Evolutionary conservation across 2,329 filamentous ascomycete species (phyloP).

Genomic region (Fusarium marasasianum): DNA sequence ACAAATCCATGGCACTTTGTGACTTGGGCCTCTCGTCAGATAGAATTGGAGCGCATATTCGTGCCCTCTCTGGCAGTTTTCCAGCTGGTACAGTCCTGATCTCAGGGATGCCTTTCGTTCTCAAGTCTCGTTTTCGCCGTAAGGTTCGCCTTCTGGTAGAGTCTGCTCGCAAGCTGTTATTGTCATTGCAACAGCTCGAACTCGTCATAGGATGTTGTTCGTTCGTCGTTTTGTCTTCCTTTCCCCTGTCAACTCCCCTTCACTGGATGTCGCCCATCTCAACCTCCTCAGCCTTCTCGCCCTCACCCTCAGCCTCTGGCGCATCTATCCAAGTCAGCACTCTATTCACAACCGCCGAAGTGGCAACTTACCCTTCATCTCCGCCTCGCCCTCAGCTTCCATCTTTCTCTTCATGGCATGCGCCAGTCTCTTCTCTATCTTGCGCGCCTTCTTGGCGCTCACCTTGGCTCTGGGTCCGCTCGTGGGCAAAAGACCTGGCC

Average conservation of each 20-base stretch:
- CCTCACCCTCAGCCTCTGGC: slow-evolving; percentile 29
- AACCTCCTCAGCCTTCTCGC: slow-evolving; percentile 37
- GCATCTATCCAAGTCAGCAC: slow-evolving; percentile 32
- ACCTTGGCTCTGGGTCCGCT: slow-evolving; percentile 62
- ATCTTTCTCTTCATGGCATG: slow-evolving; percentile 63
- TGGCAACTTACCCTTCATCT: slow-evolving; percentile 55
- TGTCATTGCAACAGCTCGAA: not conserved
- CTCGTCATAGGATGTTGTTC: not conserved
- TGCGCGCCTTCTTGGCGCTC: slow-evolving; percentile 65
- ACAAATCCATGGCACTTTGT: too few relatives aligned
- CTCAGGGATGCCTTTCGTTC: not conserved
- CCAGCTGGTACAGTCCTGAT: not conserved
- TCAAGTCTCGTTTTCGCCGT: not conserved
- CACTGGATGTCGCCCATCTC: slow-evolving; percentile 44
- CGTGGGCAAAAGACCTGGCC: slow-evolving; percentile 62
- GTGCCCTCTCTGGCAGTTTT: not conserved
- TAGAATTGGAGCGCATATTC: not conserved
- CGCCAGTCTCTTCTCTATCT: slow-evolving; percentile 63
- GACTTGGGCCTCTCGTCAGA: too few relatives aligned
- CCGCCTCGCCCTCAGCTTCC: slow-evolving; percentile 59
- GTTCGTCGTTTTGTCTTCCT: not conserved
- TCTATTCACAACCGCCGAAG: not conserved
- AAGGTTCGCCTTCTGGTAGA: not conserved
- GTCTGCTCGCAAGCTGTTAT: not conserved
- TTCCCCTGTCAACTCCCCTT: not conserved